phyloP scores from a whole-genome alignment of 2,329 filamentous ascomycete species.

The Davidsoniella neocaledoniae region DNA sequence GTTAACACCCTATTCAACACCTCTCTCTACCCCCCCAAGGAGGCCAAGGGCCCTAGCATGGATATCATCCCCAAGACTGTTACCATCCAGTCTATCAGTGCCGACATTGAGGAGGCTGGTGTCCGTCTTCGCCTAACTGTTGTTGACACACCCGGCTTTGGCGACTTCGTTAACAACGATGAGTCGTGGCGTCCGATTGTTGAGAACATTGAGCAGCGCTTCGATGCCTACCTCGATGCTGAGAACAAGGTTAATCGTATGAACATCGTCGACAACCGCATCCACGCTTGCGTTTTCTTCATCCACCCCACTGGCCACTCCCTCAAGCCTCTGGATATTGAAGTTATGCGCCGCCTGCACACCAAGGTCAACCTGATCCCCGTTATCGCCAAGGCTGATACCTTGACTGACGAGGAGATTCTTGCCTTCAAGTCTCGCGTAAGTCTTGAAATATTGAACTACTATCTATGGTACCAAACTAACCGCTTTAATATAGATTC shows the following conservation, averaged over 20 bases:
- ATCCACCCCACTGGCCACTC: slow-evolving; percentile 98
- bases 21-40: slow-evolving; percentile 93
- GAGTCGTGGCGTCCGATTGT: slow-evolving; percentile 98
- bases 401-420: slow-evolving; percentile 93
- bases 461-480: slow-evolving; percentile 14
- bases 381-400: slow-evolving; percentile 97
- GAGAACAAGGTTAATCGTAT: slow-evolving; percentile 99
- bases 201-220: slow-evolving; percentile 98
- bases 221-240: slow-evolving; percentile 93
- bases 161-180: slow-evolving; percentile 99
- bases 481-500: slow-evolving; percentile 45
- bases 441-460: slow-evolving; percentile 26
- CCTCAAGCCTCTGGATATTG: slow-evolving; percentile 93
- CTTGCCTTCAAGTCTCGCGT: slow-evolving; percentile 88
- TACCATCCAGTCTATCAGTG: slow-evolving; percentile 84
- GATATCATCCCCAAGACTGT: slow-evolving; percentile 98
- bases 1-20: slow-evolving; percentile 99
- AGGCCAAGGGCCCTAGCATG: slow-evolving; percentile 91
- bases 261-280: slow-evolving; percentile 99
- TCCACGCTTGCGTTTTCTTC: slow-evolving; percentile 98
- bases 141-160: slow-evolving; percentile 94
- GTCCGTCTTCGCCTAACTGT: slow-evolving; percentile 92
- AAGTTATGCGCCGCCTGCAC: slow-evolving; percentile 98
- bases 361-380: slow-evolving; percentile 99
- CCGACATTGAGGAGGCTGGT: slow-evolving; percentile 95